phyloP scores from a whole-genome alignment of 345 rosid genomes.

The Noccaea caerulescens region DNA sequence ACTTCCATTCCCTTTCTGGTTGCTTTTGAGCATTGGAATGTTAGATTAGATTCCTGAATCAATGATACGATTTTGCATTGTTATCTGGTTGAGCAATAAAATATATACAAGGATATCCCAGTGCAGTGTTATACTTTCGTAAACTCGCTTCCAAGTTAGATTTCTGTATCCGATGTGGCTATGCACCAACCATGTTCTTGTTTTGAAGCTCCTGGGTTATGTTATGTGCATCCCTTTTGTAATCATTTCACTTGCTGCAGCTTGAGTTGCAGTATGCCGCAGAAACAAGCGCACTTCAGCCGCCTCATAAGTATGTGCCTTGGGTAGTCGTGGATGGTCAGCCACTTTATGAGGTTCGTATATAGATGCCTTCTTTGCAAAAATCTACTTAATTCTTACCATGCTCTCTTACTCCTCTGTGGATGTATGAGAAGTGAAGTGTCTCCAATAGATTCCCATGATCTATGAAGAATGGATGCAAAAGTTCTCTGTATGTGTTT shows the following conservation, averaged over 20 bases:
- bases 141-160: not conserved
- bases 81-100: not conserved
- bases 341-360: conserved; percentile 86
- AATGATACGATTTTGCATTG: conserved; percentile 7
- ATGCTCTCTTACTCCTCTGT: not conserved
- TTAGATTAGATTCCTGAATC: not conserved
- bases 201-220: conserved; percentile 8
- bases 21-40: not conserved
- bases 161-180: not conserved
- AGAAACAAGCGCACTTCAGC: conserved; percentile 79
- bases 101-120: not conserved
- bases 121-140: not conserved
- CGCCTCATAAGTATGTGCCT: conserved; percentile 89
- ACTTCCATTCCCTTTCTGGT: conserved; percentile 1
- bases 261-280: conserved; percentile 80
- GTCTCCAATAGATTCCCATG: conserved; percentile 5
- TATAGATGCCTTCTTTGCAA: not conserved
- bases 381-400: conserved; percentile 18
- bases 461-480: conserved; percentile 1
- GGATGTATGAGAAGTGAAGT: not conserved
- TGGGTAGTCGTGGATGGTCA: conserved; percentile 95
- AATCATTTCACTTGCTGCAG: conserved; percentile 51
- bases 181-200: conserved; percentile 21
- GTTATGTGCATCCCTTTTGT: not conserved
- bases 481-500: conserved; percentile 1